These are phyloP conservation scores for Backusella tuberculispora DNA, from an alignment of 192 early-diverging fungal genomes.

Conservation along the genomic window DNA sequence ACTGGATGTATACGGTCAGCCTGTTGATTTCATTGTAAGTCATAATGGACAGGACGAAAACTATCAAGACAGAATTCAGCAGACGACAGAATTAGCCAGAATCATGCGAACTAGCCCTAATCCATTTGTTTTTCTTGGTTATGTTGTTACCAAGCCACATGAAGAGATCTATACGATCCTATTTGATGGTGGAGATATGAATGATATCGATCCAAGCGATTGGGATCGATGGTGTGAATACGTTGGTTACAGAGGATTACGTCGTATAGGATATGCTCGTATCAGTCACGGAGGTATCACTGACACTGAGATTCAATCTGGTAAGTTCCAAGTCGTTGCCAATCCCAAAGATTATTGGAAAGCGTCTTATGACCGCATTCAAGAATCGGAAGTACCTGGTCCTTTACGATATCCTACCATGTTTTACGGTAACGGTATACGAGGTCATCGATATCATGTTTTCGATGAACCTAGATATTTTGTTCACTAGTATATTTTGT, in stretches of 20 bases:
- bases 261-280: slow-evolving; percentile 75
- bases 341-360: slow-evolving; percentile 42
- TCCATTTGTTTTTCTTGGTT: slow-evolving; percentile 81
- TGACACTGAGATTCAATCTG: slow-evolving; percentile 83
- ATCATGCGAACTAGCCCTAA: slow-evolving; percentile 75
- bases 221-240: slow-evolving; percentile 86
- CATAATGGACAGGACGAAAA: slow-evolving; percentile 88
- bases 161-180: slow-evolving; percentile 65
- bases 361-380: slow-evolving; percentile 62
- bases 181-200: slow-evolving; percentile 66
- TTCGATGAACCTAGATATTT: slow-evolving; percentile 79
- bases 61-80: slow-evolving; percentile 68
- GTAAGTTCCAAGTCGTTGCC: slow-evolving; percentile 70
- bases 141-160: slow-evolving; percentile 80
- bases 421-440: slow-evolving; percentile 72
- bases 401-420: slow-evolving; percentile 65
- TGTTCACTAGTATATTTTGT: slow-evolving; percentile 29
- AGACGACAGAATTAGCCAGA: slow-evolving; percentile 77
- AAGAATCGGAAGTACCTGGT: slow-evolving; percentile 56
- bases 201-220: slow-evolving; percentile 79
- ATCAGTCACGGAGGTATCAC: slow-evolving; percentile 80
- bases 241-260: slow-evolving; percentile 76
- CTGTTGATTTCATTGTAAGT: slow-evolving; percentile 79
- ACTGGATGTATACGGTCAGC: slow-evolving; percentile 77
- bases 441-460: slow-evolving; percentile 79